Base-by-base conservation (phyloP, 139 green algal species). In the Mesostigma viride region DNA sequence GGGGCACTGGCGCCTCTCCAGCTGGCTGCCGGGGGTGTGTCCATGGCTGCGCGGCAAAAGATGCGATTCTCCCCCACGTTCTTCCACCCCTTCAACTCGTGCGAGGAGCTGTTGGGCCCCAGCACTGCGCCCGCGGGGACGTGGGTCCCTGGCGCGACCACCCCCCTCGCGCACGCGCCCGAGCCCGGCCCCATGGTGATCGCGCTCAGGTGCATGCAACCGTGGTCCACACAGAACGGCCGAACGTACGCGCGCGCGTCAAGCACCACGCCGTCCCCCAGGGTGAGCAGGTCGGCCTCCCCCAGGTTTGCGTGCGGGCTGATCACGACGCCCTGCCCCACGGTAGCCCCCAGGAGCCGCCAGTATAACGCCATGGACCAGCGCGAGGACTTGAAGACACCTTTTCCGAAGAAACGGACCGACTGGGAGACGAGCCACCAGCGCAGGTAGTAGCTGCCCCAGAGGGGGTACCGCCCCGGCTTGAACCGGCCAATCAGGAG, bases 381-480 rank as follows among this genome's bases (percentile, higher is more conserved):
- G 14, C 26, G 27, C 2, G 20, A 69, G 5, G 26, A 48, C 17
- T 33, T 24, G 30, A 76, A 76, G 53, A 76, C 35, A n/a, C 70
- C 70, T 17, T 44, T 27, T 1, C 65, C 64, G 51, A 31, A 63
- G 14, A 75, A 58, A 4, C 59, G 24, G 2, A 32, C 24, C 14
- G 67, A 8, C 45, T 73, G 64, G 22, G 65, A 34, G 1, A 45
- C 64, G 0, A 78, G 31, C 53, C 53, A 78, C 72, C 72, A 78
- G 3, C 66, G 56, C 27, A 78, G 36, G 72, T 78, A 78, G 26
- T 67, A 61, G 20, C 22, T 26, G 34, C 72, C 72, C 72, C 72
- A 78, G n/a, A 78, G 60, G 0, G 58, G 67, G 36, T 73, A 67
- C 36, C 32, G 53, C 3, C 68, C 68, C 24, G 68, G 24, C 20